phyloP scores from a whole-genome alignment of 306 rosid species.

The Cicer yamashitae region DNA sequence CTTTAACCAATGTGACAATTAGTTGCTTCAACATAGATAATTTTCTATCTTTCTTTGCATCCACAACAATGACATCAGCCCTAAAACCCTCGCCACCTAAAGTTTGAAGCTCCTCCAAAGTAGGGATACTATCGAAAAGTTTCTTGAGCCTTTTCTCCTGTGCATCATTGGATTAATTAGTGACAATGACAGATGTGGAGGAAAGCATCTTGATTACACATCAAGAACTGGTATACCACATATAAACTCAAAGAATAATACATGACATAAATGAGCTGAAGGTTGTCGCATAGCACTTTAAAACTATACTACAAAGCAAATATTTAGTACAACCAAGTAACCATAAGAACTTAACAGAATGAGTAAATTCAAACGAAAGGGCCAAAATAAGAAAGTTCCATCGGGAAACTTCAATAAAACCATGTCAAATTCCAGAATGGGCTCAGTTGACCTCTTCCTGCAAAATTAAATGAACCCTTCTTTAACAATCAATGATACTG shows the following conservation, averaged over 20 bases:
- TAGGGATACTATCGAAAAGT: slow-evolving; percentile 74
- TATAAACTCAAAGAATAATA: slow-evolving; percentile 34
- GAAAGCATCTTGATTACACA: slow-evolving; percentile 7
- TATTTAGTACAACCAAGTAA: slow-evolving; percentile 25
- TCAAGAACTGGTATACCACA: slow-evolving; percentile 33
- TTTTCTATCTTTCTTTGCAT: slow-evolving; percentile 87
- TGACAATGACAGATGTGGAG: slow-evolving; percentile 21
- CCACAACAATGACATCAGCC: slow-evolving; percentile 91
- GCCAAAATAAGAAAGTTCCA: slow-evolving; percentile 20
- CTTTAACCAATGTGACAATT: slow-evolving; percentile 77
- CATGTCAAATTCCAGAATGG: background rate
- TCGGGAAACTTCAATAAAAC: slow-evolving; percentile 33
- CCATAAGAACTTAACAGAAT: slow-evolving; percentile 25
- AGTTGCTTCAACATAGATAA: slow-evolving; percentile 89
- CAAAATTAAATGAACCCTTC: slow-evolving; percentile 26
- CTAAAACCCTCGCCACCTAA: slow-evolving; percentile 74
- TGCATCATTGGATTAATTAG: slow-evolving; percentile 40
- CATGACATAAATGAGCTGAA: background rate
- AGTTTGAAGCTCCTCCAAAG: slow-evolving; percentile 83
- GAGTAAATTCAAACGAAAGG: slow-evolving; percentile 25
- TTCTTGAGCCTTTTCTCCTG: slow-evolving; percentile 93
- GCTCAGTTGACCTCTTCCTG: slow-evolving; percentile 23
- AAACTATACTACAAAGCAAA: slow-evolving; percentile 31
- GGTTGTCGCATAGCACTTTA: slow-evolving; percentile 19
- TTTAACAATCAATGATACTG: slow-evolving; percentile 31